A percentile compares a stretch with the other conserved stretches of the same genome.
Evolutionary conservation across 352 stramenopile genomes (phyloP).

Genomic region (Phytophthora chlamydospora): DNA sequence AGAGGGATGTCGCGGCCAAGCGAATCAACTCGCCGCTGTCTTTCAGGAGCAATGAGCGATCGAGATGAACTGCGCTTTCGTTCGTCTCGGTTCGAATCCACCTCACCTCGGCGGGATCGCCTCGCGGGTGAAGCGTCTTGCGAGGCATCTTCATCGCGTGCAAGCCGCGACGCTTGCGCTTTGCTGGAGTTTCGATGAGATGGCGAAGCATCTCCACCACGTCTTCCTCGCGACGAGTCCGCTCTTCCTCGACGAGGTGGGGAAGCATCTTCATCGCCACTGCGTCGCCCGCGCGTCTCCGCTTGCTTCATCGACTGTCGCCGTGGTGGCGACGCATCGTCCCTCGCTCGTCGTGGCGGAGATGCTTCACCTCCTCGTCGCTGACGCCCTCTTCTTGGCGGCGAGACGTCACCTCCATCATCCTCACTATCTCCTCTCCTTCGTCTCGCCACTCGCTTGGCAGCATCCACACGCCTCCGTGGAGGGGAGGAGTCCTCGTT

Average conservation of each 20-base stretch:
- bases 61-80: slow-evolving; percentile 10
- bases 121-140: slow-evolving; percentile 31
- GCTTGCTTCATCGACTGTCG: not conserved
- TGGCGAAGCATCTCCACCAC: slow-evolving; percentile 19
- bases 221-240: not conserved
- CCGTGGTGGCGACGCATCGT: slow-evolving; percentile 26
- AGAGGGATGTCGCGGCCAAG: slow-evolving; percentile 36
- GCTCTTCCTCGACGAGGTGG: slow-evolving; percentile 12
- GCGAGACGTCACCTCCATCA: slow-evolving; percentile 29
- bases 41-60: slow-evolving; percentile 19
- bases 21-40: slow-evolving; percentile 35
- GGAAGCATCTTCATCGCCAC: slow-evolving; percentile 25
- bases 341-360: slow-evolving; percentile 21
- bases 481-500: slow-evolving; percentile 41
- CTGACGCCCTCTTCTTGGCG: slow-evolving; percentile 21
- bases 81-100: slow-evolving; percentile 7
- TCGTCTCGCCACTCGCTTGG: not conserved
- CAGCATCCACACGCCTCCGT: slow-evolving; percentile 18
- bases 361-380: slow-evolving; percentile 12
- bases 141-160: slow-evolving; percentile 14
- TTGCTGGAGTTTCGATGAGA: slow-evolving; percentile 4
- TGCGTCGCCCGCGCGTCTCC: slow-evolving; percentile 1
- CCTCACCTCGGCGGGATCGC: slow-evolving; percentile 20
- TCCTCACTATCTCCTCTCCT: slow-evolving; percentile 17
- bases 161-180: not conserved